Conservation (phyloP, 2,329 filamentous ascomycete species). For the Trichoderma simmonsii region DNA sequence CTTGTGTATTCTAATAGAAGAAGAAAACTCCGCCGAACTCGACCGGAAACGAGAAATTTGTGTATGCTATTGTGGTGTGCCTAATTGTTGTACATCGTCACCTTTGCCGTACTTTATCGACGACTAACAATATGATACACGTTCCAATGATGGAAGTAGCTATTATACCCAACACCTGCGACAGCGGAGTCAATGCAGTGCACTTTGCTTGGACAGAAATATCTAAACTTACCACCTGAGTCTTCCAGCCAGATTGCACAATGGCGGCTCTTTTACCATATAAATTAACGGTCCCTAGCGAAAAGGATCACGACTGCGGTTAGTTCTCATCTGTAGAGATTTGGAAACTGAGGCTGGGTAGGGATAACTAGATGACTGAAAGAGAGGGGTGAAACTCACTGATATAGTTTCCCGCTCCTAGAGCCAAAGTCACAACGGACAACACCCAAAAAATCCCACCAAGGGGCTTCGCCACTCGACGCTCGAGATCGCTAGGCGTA, state of each 20-base stretch:
- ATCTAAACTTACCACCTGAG: constrained; percentile 63
- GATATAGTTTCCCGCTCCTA: constrained; percentile 84
- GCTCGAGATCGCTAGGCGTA: constrained; percentile 67
- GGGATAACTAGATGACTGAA: not conserved
- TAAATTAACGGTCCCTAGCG: constrained; percentile 66
- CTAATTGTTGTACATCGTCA: not conserved
- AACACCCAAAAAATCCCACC: constrained; percentile 87
- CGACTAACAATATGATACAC: constrained; percentile 59
- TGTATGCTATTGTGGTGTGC: not conserved
- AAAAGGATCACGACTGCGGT: not conserved
- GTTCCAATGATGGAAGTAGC: constrained; percentile 62
- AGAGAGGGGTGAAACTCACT: constrained; percentile 43
- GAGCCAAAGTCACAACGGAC: constrained; percentile 69
- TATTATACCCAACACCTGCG: constrained; percentile 60
- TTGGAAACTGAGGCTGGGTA: not conserved
- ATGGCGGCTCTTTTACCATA: constrained; percentile 77
- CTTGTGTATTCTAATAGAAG: not conserved
- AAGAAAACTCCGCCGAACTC: not conserved
- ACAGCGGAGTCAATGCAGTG: not conserved
- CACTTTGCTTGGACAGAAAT: not conserved
- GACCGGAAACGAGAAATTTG: not conserved
- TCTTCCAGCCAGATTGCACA: constrained; percentile 92
- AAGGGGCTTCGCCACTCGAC: constrained; percentile 74
- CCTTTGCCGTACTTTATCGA: constrained; percentile 36
- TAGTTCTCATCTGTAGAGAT: not conserved